A percentile compares a stretch with the other conserved stretches of the same genome.
Evolutionary conservation across 805 yeast genomes (phyloP).

Genomic region (Ogataea corticis): DNA sequence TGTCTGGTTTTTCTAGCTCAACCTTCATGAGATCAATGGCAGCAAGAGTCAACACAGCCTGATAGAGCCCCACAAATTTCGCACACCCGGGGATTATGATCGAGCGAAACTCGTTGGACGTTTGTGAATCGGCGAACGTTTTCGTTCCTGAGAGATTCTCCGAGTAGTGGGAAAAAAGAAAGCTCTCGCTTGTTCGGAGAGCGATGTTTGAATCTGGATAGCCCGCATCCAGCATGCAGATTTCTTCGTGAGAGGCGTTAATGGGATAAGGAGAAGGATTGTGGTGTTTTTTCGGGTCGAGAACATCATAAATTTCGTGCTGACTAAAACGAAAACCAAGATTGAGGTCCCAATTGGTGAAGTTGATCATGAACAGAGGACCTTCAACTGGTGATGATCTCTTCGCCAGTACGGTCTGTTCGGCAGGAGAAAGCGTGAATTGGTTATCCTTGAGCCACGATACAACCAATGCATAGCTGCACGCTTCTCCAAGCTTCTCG

Average conservation of each 20-base stretch:
- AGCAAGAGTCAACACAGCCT: constrained; percentile 27
- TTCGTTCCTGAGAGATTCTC: constrained; percentile 24
- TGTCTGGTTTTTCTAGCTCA: constrained; percentile 7
- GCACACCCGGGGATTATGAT: constrained; percentile 30
- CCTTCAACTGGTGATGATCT: not conserved
- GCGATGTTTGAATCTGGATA: not conserved
- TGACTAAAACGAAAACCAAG: constrained; percentile 2
- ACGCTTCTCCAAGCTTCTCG: constrained; percentile 16
- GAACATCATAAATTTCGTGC: not conserved
- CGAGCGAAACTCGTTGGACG: constrained; percentile 26
- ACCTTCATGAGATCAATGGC: constrained; percentile 26
- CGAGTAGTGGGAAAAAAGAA: constrained; percentile 26
- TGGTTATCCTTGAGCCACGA: constrained; percentile 25
- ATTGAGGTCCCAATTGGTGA: constrained; percentile 16
- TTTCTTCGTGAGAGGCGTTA: not conserved
- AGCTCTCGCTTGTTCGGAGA: constrained; percentile 10
- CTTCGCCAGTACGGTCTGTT: not conserved
- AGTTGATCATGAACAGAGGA: constrained; percentile 9
- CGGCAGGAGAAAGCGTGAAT: not conserved
- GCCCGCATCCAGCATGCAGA: not conserved
- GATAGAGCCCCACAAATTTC: constrained; percentile 24
- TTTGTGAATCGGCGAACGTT: constrained; percentile 21
- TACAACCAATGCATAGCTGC: constrained; percentile 19
- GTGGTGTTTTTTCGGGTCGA: not conserved
- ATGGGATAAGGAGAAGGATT: no score